These are phyloP conservation scores for Buxus sempervirens DNA, from an alignment of 164 flowering plant genomes.

Conservation along the genomic window DNA sequence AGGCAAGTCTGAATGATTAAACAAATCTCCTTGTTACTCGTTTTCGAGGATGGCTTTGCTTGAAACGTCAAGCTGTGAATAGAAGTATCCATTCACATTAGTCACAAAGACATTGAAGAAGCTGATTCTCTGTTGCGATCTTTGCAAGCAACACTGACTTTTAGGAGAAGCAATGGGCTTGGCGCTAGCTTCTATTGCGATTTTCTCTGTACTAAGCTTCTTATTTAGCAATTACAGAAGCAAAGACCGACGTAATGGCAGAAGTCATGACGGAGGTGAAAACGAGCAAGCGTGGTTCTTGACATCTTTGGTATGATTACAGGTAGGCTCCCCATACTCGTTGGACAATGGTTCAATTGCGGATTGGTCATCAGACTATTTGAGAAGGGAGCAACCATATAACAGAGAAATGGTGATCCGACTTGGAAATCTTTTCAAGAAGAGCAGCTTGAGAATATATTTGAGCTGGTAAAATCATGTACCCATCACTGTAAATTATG, in stretches of 20 bases:
- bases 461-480: conserved; percentile 46
- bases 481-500: too few species aligned
- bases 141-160: conserved; percentile 70
- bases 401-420: conserved; percentile 52
- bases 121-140: conserved; percentile 47
- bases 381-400: conserved; percentile 25
- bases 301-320: conserved; percentile 57
- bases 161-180: conserved; percentile 53
- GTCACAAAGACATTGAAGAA: conserved; percentile 56
- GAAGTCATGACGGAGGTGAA: too few species aligned
- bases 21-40: too few species aligned
- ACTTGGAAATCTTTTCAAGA: conserved; percentile 39
- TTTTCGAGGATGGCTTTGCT: conserved; percentile 46
- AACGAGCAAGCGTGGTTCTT: too few species aligned
- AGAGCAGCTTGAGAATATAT: conserved; percentile 36
- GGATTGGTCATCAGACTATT: conserved; percentile 37
- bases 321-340: conserved; percentile 45
- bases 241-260: conserved; percentile 35
- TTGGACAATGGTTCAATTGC: conserved; percentile 24
- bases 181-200: conserved; percentile 36
- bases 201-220: conserved; percentile 8
- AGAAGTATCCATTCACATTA: conserved; percentile 61
- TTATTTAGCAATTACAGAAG: conserved; percentile 20
- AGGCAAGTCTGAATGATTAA: too few species aligned
- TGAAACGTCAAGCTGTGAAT: conserved; percentile 57